Conservation (phyloP, 2,329 filamentous ascomycete genomes). For the Lachnellula subtilissima region DNA sequence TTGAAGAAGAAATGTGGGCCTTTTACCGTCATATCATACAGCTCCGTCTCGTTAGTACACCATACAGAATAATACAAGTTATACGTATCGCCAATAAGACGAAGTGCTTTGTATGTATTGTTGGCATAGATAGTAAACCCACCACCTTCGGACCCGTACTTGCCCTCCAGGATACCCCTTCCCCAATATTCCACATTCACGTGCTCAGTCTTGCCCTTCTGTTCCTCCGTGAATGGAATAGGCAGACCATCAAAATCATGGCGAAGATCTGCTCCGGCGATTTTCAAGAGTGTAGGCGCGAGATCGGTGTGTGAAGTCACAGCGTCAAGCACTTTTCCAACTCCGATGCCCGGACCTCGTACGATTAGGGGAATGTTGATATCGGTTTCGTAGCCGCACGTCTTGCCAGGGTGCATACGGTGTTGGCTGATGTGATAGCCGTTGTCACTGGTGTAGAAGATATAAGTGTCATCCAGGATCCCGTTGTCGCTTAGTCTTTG, state of each 20-base stretch:
- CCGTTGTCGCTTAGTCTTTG: slow-evolving; percentile 35
- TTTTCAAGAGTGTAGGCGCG: slow-evolving; percentile 43
- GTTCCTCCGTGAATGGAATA: slow-evolving; percentile 33
- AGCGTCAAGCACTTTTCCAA: slow-evolving; percentile 33
- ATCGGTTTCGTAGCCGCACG: slow-evolving; percentile 45
- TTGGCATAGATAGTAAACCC: slow-evolving; percentile 23
- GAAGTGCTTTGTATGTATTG: slow-evolving; percentile 45
- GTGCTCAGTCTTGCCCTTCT: slow-evolving; percentile 35
- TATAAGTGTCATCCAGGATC: slow-evolving; percentile 42
- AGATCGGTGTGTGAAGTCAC: slow-evolving; percentile 51
- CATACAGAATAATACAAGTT: slow-evolving; percentile 62
- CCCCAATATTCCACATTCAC: slow-evolving; percentile 45
- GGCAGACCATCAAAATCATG: slow-evolving; percentile 43
- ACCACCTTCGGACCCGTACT: slow-evolving; percentile 1
- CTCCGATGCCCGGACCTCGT: slow-evolving; percentile 50
- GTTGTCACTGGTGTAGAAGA: slow-evolving; percentile 55
- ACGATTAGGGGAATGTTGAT: slow-evolving; percentile 50
- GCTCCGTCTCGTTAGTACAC: slow-evolving; percentile 61
- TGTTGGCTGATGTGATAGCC: slow-evolving; percentile 49
- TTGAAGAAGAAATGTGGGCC: not conserved
- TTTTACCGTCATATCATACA: slow-evolving; percentile 55
- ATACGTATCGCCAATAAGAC: slow-evolving; percentile 43
- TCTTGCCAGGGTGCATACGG: slow-evolving; percentile 44
- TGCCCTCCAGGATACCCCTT: slow-evolving; percentile 19
- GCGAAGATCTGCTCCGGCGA: slow-evolving; percentile 24